Evolutionary conservation across 768 basidiomycete species (phyloP).

Genomic region (Pisolithus marmoratus): DNA sequence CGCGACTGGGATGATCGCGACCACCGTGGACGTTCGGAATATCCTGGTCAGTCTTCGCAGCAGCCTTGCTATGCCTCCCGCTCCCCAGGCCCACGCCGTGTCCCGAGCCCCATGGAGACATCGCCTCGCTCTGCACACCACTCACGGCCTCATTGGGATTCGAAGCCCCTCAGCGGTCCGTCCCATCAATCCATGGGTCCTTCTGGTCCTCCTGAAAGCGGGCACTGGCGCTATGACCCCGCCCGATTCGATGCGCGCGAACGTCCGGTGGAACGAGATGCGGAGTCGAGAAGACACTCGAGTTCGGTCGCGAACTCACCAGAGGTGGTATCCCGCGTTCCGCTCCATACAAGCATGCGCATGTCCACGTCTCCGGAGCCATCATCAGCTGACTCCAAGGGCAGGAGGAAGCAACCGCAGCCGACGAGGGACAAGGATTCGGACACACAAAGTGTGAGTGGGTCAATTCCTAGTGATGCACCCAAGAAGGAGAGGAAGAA

Average conservation of each 20-base stretch:
- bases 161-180: conserved; percentile 39
- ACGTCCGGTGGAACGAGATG: conserved; percentile 22
- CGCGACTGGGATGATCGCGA: conserved; percentile 46
- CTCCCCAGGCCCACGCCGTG: conserved; percentile 33
- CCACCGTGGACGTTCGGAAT: conserved; percentile 36
- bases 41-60: conserved; percentile 26
- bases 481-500: conserved; percentile 57
- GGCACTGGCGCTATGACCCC: conserved; percentile 59
- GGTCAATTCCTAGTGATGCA: conserved; percentile 31
- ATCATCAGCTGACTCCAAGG: conserved; percentile 39
- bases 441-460: conserved; percentile 27
- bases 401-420: conserved; percentile 35
- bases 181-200: conserved; percentile 28
- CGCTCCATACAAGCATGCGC: conserved; percentile 31
- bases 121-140: conserved; percentile 51
- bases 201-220: conserved; percentile 36
- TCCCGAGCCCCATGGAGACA: conserved; percentile 49
- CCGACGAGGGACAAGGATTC: conserved; percentile 45
- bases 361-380: conserved; percentile 59
- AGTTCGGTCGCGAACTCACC: conserved; percentile 43
- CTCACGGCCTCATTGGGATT: conserved; percentile 52
- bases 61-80: conserved; percentile 29
- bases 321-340: conserved; percentile 30
- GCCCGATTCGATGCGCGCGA: conserved; percentile 47
- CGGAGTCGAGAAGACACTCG: conserved; percentile 31